Evolutionary conservation across 768 basidiomycete genomes (phyloP).

Genomic region (Pilatotrama ljubarskyi): DNA sequence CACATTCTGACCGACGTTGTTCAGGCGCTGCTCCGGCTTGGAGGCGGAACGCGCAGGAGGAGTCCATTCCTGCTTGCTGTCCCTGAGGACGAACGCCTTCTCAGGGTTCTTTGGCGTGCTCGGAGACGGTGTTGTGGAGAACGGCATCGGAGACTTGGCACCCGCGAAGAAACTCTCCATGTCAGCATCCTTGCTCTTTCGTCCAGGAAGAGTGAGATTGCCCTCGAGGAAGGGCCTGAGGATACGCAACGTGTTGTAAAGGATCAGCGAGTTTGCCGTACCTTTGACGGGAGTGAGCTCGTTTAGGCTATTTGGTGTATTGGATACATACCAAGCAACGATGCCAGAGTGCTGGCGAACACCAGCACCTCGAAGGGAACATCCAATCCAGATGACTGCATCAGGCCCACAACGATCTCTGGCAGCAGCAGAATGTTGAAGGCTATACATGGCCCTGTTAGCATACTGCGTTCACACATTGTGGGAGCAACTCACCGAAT

Average conservation of each 20-base stretch:
- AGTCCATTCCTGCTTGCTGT: constrained; percentile 15
- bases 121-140: constrained; percentile 15
- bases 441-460: constrained; percentile 38
- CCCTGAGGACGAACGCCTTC: constrained; percentile 12
- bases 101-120: constrained; percentile 18
- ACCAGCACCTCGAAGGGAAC: constrained; percentile 50
- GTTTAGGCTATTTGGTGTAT: neutral
- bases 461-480: neutral
- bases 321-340: constrained; percentile 49
- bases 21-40: constrained; percentile 1
- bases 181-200: constrained; percentile 15
- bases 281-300: constrained; percentile 41
- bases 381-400: constrained; percentile 46
- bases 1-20: constrained; percentile 4
- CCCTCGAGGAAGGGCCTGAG: constrained; percentile 52
- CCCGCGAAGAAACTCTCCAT: constrained; percentile 29
- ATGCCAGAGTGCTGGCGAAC: constrained; percentile 53
- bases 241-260: constrained; percentile 68
- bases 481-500: constrained; percentile 43
- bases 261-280: constrained; percentile 60
- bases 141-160: constrained; percentile 24
- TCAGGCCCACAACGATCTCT: constrained; percentile 51
- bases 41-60: constrained; percentile 9
- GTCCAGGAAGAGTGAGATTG: neutral
- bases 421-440: constrained; percentile 63